These are phyloP conservation scores for Capronia americana DNA, from an alignment of 2,329 filamentous ascomycete genomes.

Conservation along the genomic window DNA sequence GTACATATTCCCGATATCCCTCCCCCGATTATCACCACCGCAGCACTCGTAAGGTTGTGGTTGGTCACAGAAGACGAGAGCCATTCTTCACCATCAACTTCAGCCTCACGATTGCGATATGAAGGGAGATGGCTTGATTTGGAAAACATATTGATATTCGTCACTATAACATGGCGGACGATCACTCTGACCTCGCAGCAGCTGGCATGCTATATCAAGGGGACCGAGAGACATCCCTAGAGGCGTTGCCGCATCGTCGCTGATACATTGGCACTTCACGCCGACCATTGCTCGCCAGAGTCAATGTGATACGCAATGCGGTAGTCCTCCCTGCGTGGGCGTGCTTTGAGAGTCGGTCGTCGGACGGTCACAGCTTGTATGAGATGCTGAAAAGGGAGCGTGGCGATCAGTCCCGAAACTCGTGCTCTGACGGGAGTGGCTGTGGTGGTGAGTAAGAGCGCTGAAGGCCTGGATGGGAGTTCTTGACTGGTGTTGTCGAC, in stretches of 20 bases:
- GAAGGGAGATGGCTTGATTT: constrained; percentile 20
- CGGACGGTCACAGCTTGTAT: not conserved
- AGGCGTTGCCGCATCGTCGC: not conserved
- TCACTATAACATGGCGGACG: not conserved
- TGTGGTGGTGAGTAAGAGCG: not conserved
- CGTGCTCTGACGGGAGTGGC: not conserved
- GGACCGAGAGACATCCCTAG: not conserved
- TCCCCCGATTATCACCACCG: constrained; percentile 64
- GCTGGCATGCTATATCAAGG: not conserved
- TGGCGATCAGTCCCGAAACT: not conserved
- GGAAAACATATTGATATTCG: constrained; percentile 15
- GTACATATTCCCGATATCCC: constrained; percentile 54
- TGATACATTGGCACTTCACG: not conserved
- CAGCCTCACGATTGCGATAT: not conserved
- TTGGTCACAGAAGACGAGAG: constrained; percentile 7
- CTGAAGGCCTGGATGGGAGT: not conserved
- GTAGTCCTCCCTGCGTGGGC: constrained; percentile 9
- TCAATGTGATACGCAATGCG: constrained; percentile 19
- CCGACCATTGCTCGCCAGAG: not conserved
- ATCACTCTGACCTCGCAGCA: not conserved
- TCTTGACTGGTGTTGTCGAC: not conserved
- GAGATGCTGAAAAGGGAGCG: constrained; percentile 9
- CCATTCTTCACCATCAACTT: constrained; percentile 1
- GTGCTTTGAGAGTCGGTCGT: not conserved
- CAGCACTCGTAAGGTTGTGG: constrained; percentile 42